Evolutionary conservation across 495 filamentous ascomycete species (phyloP).

Genomic region (Aspergillus sparsus): DNA sequence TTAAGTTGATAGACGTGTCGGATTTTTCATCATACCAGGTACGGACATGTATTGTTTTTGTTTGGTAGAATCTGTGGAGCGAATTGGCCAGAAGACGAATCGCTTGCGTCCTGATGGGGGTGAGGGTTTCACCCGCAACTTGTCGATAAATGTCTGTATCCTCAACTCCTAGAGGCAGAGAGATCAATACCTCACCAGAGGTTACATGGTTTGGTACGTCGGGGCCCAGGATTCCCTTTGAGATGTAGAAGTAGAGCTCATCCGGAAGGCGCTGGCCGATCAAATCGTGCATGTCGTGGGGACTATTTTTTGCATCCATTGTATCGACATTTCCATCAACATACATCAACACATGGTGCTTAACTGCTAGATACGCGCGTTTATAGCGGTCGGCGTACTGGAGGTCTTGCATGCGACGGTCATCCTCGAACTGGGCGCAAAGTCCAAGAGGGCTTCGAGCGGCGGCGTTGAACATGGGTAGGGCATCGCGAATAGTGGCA

Average conservation of each 20-base stretch:
- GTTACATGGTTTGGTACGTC: conserved; percentile 80
- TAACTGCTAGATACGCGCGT: conserved; percentile 77
- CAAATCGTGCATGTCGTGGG: conserved; percentile 82
- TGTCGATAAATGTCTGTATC: conserved; percentile 77
- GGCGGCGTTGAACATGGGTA: conserved; percentile 68
- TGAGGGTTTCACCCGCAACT: conserved; percentile 70
- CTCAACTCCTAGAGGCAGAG: conserved; percentile 78
- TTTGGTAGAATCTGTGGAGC: conserved; percentile 77
- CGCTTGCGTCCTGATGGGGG: conserved; percentile 70
- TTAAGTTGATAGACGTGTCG: conserved; percentile 65
- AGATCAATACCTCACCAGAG: conserved; percentile 70
- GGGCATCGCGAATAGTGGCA: conserved; percentile 62
- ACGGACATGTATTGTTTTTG: conserved; percentile 69
- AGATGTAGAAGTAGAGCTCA: conserved; percentile 90
- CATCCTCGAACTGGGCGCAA: conserved; percentile 70
- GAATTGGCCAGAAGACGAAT: conserved; percentile 73
- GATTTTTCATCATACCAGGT: conserved; percentile 83
- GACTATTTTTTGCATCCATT: conserved; percentile 66
- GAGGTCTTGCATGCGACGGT: conserved; percentile 64
- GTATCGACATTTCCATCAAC: conserved; percentile 72
- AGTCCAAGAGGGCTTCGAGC: conserved; percentile 62
- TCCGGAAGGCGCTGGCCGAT: conserved; percentile 85
- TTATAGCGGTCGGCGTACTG: conserved; percentile 83
- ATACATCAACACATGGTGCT: conserved; percentile 82
- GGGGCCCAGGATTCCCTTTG: conserved; percentile 75